Base-by-base conservation (phyloP, 1,284 basidiomycete genomes). In the Tilletiaria anomala region DNA sequence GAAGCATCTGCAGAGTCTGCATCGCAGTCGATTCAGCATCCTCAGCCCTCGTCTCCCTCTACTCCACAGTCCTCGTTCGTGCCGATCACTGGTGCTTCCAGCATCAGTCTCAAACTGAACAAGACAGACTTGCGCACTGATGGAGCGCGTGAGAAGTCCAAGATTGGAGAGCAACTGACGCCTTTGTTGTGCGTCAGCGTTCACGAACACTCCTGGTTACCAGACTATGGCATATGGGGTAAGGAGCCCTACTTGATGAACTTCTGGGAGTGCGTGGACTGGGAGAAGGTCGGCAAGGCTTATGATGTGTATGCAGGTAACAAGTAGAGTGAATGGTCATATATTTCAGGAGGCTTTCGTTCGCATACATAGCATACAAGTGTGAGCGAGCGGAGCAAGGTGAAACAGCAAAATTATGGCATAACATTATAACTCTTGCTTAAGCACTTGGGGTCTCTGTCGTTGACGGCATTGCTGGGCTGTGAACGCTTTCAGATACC, bases 151-250 rank as follows among this genome's bases (percentile, higher is more conserved):
- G 26, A 29, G 17, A 17, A 39, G 29, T 8, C 26, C 15, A 22
- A 42, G 16, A 52, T 71, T 14, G 81, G 80, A 21, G 73, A 77
- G 34, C 70, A 71, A 15, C 69, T 89, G 34, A 79, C 74, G 65
- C 86, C 86, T 11, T 66, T 91, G 34, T 80, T 91, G 61, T 87
- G 84, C 54, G 68, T 94, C 48, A 82, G 80, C 42, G 75, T 91
- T 17, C 79, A 87, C 60, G 88, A 94, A 69, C 88, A 88, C 60
- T 80, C 83, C 18, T 97, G 88, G 82, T 72, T 97, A 54, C 75
- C 75, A 40, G 79, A 82, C 37, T 89, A 85, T 61, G 91, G 91
- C 10, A 78, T 97, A 14, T 91, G 85, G 83, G 87, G 85, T 32
- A 87, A 86, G 70, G 83, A 87, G 64, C 74, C 78, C 63, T 97